phyloP scores from a whole-genome alignment of 805 yeast genomes.

The Zygosaccharomyces gambellarensis region DNA sequence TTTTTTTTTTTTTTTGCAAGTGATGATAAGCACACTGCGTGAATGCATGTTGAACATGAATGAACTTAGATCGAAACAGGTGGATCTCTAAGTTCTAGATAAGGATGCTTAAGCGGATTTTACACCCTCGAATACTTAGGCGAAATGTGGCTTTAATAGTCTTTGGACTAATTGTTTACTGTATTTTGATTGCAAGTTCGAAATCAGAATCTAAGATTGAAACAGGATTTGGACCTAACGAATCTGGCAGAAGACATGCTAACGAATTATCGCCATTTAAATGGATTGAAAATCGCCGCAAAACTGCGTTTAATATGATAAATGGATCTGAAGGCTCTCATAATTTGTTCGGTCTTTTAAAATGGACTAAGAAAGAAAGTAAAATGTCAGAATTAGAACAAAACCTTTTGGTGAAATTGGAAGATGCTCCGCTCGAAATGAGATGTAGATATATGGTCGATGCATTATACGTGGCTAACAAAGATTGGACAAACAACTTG shows the following conservation, averaged over 20 bases:
- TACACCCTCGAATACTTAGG: not conserved
- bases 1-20: not conserved
- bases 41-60: not conserved
- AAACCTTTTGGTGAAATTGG: slow-evolving; percentile 10
- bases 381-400: slow-evolving; percentile 4
- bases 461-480: slow-evolving; percentile 14
- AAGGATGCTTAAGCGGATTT: not conserved
- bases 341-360: not conserved
- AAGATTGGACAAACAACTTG: slow-evolving; percentile 23
- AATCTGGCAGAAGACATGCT: slow-evolving; percentile 6
- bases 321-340: not conserved
- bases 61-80: not conserved
- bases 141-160: not conserved
- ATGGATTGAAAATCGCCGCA: slow-evolving; percentile 10
- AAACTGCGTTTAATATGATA: not conserved
- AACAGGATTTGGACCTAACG: slow-evolving; percentile 1
- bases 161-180: not conserved
- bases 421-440: slow-evolving; percentile 7
- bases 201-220: not conserved
- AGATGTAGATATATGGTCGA: slow-evolving; percentile 24
- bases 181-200: not conserved
- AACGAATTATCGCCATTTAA: slow-evolving; percentile 6
- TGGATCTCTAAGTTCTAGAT: not conserved
- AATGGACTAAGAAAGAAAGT: not conserved
- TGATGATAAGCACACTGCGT: not conserved